These are phyloP conservation scores for Chenopodium album DNA, from an alignment of 148 eudicot species.

Conservation along the genomic window DNA sequence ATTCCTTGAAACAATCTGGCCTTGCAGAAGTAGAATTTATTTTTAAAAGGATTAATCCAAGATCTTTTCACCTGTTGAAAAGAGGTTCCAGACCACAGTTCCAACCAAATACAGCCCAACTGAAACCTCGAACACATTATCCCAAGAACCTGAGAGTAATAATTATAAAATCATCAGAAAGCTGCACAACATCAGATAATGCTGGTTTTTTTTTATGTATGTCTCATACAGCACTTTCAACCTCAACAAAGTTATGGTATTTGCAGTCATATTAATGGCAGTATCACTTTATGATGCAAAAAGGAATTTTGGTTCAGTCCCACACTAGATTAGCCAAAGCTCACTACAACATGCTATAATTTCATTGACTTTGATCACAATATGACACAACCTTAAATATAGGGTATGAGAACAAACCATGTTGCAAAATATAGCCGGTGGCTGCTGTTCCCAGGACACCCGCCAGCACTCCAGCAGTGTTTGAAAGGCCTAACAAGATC, in stretches of 20 bases:
- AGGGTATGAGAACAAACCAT: slow-evolving; percentile 48
- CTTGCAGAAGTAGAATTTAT: neutral
- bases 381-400: neutral
- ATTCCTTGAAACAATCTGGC: neutral
- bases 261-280: neutral
- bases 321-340: neutral
- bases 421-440: slow-evolving; percentile 95
- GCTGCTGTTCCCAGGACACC: slow-evolving; percentile 93
- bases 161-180: slow-evolving; percentile 11
- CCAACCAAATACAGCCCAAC: slow-evolving; percentile 86
- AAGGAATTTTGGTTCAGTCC: neutral
- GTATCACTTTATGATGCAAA: neutral
- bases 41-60: slow-evolving; percentile 39
- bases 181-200: neutral
- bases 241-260: neutral
- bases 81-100: slow-evolving; percentile 86
- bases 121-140: slow-evolving; percentile 81
- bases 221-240: neutral
- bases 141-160: slow-evolving; percentile 81
- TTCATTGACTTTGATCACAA: neutral
- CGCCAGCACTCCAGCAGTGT: slow-evolving; percentile 95
- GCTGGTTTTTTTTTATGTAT: neutral
- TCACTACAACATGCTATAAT: neutral
- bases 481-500: slow-evolving; percentile 83
- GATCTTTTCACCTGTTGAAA: slow-evolving; percentile 88